Evolutionary conservation across 2,329 filamentous ascomycete species (phyloP).

Genomic region (Ophiocordyceps camponoti-leonardi): DNA sequence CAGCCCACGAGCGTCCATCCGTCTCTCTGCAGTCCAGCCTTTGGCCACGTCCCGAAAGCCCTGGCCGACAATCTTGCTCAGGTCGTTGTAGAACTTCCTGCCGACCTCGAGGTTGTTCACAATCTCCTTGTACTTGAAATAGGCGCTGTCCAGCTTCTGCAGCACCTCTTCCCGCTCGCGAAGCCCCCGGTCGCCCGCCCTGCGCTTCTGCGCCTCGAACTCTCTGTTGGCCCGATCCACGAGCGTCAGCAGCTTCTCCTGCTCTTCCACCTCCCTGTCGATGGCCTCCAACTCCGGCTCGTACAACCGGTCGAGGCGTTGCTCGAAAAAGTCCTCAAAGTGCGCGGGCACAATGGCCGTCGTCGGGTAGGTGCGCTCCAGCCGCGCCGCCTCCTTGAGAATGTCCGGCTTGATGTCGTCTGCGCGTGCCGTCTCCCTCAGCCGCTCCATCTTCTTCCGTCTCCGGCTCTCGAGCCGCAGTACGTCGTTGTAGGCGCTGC

Average conservation of each 20-base stretch:
- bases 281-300: constrained; percentile 60
- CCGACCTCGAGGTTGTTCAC: constrained; percentile 81
- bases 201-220: constrained; percentile 56
- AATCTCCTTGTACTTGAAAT: constrained; percentile 93
- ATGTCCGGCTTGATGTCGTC: constrained; percentile 85
- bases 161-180: constrained; percentile 69
- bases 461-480: constrained; percentile 66
- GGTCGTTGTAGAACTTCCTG: constrained; percentile 91
- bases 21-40: constrained; percentile 62
- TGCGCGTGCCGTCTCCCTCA: constrained; percentile 62
- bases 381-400: constrained; percentile 61
- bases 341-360: constrained; percentile 74
- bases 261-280: constrained; percentile 55
- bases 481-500: constrained; percentile 71
- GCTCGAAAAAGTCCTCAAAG: constrained; percentile 83
- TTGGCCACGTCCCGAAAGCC: constrained; percentile 65
- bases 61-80: constrained; percentile 66
- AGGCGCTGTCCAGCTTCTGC: constrained; percentile 78
- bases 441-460: constrained; percentile 58
- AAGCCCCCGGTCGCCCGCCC: constrained; percentile 43
- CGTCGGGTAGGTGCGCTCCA: constrained; percentile 75
- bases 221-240: constrained; percentile 61
- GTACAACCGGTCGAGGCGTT: constrained; percentile 58
- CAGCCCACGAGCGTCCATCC: constrained; percentile 62
- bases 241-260: constrained; percentile 52